Percentiles rank a stretch among this genome's conserved stretches.
These are phyloP conservation scores for Solanum stenotomum DNA, from an alignment of 257 asterid species.

Conservation along the genomic window DNA sequence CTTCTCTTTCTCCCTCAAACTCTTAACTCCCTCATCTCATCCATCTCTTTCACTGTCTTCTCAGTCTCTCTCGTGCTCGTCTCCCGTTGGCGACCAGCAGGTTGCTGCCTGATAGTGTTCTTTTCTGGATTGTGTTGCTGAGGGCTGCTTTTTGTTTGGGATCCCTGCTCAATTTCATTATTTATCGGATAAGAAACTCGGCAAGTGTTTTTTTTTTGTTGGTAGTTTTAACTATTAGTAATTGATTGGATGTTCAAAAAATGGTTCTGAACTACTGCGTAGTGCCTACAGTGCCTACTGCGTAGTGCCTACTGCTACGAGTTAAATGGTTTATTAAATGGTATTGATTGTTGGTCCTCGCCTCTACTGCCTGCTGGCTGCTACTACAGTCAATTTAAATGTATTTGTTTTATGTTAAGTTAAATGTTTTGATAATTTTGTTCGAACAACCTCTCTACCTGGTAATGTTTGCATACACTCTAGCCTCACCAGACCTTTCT, in stretches of 20 bases:
- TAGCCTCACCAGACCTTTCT: too few species aligned
- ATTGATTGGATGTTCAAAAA: not conserved
- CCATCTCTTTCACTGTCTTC: not conserved
- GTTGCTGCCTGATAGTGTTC: not conserved
- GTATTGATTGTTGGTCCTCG: not conserved
- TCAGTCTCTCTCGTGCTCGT: not conserved
- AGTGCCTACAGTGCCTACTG: too few species aligned
- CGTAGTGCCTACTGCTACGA: not conserved
- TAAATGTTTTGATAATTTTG: not conserved
- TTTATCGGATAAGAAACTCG: not conserved
- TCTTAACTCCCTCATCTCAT: too few species aligned
- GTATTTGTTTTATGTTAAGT: not conserved
- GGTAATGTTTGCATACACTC: too few species aligned
- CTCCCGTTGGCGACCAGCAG: not conserved
- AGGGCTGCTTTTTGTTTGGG: not conserved
- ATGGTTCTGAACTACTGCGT: not conserved
- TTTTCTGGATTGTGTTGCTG: not conserved
- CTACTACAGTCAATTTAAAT: not conserved
- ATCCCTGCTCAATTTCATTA: not conserved
- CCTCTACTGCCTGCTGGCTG: not conserved
- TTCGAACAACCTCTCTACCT: not conserved
- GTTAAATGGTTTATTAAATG: not conserved
- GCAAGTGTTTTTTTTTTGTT: not conserved
- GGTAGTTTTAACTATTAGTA: not conserved
- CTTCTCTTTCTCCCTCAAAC: too few species aligned